Conservation (phyloP, 2,329 filamentous ascomycete genomes). For the Plectosphaerella cucumerina region DNA sequence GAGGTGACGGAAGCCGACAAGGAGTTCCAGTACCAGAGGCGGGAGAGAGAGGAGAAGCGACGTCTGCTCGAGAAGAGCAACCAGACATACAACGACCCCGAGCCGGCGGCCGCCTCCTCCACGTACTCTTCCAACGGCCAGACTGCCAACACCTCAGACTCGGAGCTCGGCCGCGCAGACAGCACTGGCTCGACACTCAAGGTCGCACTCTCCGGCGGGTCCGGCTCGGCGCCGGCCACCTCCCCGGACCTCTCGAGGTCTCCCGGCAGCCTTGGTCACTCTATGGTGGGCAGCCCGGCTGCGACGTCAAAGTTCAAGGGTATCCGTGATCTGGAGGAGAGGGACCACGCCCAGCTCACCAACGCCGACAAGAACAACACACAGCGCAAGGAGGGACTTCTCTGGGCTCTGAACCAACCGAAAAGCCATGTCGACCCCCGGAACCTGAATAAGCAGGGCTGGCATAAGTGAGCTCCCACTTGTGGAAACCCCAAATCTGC, state of each 20-base stretch:
- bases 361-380: conserved; percentile 55
- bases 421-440: conserved; percentile 94
- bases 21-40: conserved; percentile 90
- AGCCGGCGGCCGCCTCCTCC: conserved; percentile 34
- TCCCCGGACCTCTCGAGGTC: conserved; percentile 49
- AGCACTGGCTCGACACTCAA: conserved; percentile 68
- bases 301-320: conserved; percentile 73
- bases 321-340: conserved; percentile 87
- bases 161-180: conserved; percentile 68
- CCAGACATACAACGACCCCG: conserved; percentile 66
- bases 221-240: conserved; percentile 23
- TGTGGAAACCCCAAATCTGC: background rate
- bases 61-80: conserved; percentile 85
- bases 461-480: conserved; percentile 78
- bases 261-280: conserved; percentile 47
- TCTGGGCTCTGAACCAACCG: conserved; percentile 91
- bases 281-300: conserved; percentile 44
- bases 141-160: conserved; percentile 53
- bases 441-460: conserved; percentile 92
- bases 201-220: conserved; percentile 41
- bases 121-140: conserved; percentile 37
- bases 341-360: conserved; percentile 52
- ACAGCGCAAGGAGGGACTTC: conserved; percentile 84
- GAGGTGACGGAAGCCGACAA: conserved; percentile 95
- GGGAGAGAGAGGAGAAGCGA: conserved; percentile 94